Percentiles rank a stretch among this genome's conserved stretches.
These are phyloP conservation scores for Arachis stenosperma DNA, from an alignment of 306 rosid genomes.

Conservation along the genomic window DNA sequence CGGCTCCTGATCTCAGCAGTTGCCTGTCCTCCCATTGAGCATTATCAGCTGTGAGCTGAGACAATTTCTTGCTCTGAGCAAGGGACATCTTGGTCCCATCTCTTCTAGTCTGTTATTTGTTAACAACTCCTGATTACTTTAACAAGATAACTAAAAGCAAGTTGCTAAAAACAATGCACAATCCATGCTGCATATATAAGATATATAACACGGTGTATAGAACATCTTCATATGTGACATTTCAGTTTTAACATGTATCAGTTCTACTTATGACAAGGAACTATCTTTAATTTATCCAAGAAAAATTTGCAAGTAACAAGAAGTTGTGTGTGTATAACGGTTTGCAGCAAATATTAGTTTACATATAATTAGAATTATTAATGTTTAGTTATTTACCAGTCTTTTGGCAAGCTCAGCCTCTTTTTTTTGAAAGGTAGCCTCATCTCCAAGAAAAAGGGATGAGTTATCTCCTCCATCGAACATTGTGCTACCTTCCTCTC, in stretches of 20 bases:
- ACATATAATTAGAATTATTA: slow-evolving; percentile 16
- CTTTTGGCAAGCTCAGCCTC: slow-evolving; percentile 97
- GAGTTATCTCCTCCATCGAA: slow-evolving; percentile 81
- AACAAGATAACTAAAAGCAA: slow-evolving; percentile 24
- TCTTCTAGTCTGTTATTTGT: slow-evolving; percentile 63
- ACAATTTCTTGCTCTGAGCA: slow-evolving; percentile 89
- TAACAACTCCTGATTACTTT: slow-evolving; percentile 25
- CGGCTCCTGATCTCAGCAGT: slow-evolving; percentile 95
- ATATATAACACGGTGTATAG: slow-evolving; percentile 7
- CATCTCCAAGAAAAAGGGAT: slow-evolving; percentile 80
- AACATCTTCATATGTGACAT: slow-evolving; percentile 18
- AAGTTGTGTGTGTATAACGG: slow-evolving; percentile 10
- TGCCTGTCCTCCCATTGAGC: slow-evolving; percentile 99
- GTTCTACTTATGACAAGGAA: slow-evolving; percentile 15
- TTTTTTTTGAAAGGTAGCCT: slow-evolving; percentile 91
- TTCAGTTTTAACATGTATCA: slow-evolving; percentile 7
- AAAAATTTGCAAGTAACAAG: slow-evolving; percentile 13
- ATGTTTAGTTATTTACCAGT: slow-evolving; percentile 59
- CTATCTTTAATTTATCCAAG: slow-evolving; percentile 19
- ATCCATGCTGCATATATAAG: background rate
- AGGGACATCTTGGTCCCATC: slow-evolving; percentile 99
- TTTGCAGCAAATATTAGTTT: slow-evolving; percentile 20
- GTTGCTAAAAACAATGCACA: slow-evolving; percentile 15
- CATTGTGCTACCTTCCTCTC: slow-evolving; percentile 92
- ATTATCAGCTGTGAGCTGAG: slow-evolving; percentile 95